A percentile compares a stretch with the other conserved stretches of the same genome.
Evolutionary conservation across 2,329 filamentous ascomycete genomes (phyloP).

Genomic region (Fusarium nygamai): DNA sequence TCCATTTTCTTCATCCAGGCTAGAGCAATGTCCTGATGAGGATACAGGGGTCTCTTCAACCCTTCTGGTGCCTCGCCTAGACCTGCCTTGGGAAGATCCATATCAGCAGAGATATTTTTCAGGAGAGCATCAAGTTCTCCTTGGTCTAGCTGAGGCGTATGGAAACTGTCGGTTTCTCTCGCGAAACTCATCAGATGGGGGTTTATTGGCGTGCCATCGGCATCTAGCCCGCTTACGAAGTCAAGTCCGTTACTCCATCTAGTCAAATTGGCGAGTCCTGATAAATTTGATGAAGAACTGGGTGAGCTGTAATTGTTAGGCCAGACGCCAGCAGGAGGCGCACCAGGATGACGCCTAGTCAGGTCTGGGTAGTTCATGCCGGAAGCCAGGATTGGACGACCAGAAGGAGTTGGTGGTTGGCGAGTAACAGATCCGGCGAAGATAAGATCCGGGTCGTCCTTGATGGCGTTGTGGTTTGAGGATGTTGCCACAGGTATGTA

Average conservation of each 20-base stretch:
- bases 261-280: conserved; percentile 49
- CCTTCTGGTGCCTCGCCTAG: conserved; percentile 75
- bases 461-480: background rate
- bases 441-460: conserved; percentile 9
- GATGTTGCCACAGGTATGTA: background rate
- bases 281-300: conserved; percentile 4
- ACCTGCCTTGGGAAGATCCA: conserved; percentile 68
- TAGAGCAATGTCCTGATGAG: conserved; percentile 84
- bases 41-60: conserved; percentile 76
- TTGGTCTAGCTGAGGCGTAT: conserved; percentile 54
- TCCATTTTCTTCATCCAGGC: conserved; percentile 89
- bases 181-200: conserved; percentile 48
- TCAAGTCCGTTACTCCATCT: conserved; percentile 51
- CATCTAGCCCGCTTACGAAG: conserved; percentile 49
- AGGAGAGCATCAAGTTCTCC: conserved; percentile 77
- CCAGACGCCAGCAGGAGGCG: background rate
- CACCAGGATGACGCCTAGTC: background rate
- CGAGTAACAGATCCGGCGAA: conserved; percentile 8
- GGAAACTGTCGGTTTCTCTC: conserved; percentile 44
- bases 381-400: background rate
- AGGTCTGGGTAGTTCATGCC: conserved; percentile 22
- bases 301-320: background rate
- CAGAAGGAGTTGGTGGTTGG: background rate
- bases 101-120: conserved; percentile 77
- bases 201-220: conserved; percentile 50